Base-by-base conservation (phyloP, 306 rosid genomes). In the Sindora glabra region DNA sequence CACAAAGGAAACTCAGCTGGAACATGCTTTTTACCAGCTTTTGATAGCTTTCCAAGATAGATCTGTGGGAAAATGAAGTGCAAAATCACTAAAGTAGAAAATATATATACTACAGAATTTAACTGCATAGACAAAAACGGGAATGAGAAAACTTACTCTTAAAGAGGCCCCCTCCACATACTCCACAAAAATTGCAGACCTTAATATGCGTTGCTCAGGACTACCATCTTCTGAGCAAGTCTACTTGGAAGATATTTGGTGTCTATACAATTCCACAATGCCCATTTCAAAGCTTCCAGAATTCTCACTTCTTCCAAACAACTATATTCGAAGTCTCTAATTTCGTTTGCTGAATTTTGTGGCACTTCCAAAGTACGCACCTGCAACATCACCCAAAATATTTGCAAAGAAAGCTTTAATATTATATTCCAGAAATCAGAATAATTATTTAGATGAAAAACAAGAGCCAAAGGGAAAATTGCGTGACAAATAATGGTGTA, bases 221-320 rank as follows among this genome's bases (percentile, higher is more conserved):
- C 71, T 80, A 48, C 85, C 90, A 76, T 83, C 87, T 4, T 54
- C 89, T 26, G 90, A 69, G 79, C 79, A 62, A 55, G 83, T 70
- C 99, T 96, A 89, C 74, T 82, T 57, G 24, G 80, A 78, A 6
- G 94, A 83, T 69, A 92, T 80, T 75, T 73, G 85, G 80, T 92
- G 99, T 27, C 99, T 96, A 38, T 86, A 92, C 85, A 92, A 80
- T 71, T 92, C 87, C 39, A 92, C 90, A 58, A 92, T 86, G 74
- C 94, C 69, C 89, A 95, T 67, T 79, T 77, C 65, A 92, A 64
- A 82, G 84, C 75, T 68, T 89, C 78, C 59, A 92, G 77, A 56
- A 92, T 86, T 81, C 99, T 86, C 38, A 89, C 80, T 89, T 92
- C 99, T 48, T 95, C 99, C 62, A 92, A 73, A 72, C 89, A 83